phyloP scores from a whole-genome alignment of 1,284 basidiomycete genomes.

The Anthracocystis setariae region DNA sequence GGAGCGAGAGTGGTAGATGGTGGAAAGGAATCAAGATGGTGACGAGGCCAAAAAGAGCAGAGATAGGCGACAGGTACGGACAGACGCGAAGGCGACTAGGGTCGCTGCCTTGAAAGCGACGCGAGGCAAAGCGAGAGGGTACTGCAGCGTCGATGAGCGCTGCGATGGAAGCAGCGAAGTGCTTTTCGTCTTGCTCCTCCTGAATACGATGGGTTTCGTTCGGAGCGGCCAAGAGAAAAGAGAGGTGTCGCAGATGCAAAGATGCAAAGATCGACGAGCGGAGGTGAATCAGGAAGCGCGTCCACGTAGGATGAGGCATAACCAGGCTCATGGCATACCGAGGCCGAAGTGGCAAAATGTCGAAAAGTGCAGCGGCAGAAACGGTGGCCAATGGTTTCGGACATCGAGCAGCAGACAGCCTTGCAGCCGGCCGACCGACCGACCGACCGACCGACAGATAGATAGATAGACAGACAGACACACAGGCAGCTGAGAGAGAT shows the following conservation, averaged over 20 bases:
- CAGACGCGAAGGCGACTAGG: constrained; percentile 16
- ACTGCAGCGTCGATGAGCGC: constrained; percentile 7
- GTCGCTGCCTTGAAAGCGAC: constrained; percentile 8
- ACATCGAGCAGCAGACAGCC: constrained; percentile 5
- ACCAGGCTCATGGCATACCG: constrained; percentile 7
- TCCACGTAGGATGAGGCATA: neutral
- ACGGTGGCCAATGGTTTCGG: neutral
- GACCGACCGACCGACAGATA: constrained; percentile 3
- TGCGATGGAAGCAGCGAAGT: neutral
- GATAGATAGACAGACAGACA: no score
- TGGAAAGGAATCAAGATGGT: constrained; percentile 39
- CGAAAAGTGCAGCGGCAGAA: constrained; percentile 8
- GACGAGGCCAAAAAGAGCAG: constrained; percentile 15
- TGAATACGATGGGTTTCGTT: constrained; percentile 7
- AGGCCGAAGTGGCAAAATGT: constrained; percentile 3
- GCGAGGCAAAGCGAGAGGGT: constrained; percentile 10
- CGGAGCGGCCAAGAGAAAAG: constrained; percentile 1
- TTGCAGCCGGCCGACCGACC: neutral
- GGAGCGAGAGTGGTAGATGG: constrained; percentile 25
- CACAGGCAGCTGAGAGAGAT: no score
- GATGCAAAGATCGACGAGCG: constrained; percentile 43
- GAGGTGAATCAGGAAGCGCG: constrained; percentile 12
- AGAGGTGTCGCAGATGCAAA: constrained; percentile 30
- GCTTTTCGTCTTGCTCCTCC: neutral
- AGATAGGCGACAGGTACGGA: constrained; percentile 1